These are phyloP conservation scores for Sclerotinia glacialis DNA, from an alignment of 2,329 filamentous ascomycete species.

Conservation along the genomic window DNA sequence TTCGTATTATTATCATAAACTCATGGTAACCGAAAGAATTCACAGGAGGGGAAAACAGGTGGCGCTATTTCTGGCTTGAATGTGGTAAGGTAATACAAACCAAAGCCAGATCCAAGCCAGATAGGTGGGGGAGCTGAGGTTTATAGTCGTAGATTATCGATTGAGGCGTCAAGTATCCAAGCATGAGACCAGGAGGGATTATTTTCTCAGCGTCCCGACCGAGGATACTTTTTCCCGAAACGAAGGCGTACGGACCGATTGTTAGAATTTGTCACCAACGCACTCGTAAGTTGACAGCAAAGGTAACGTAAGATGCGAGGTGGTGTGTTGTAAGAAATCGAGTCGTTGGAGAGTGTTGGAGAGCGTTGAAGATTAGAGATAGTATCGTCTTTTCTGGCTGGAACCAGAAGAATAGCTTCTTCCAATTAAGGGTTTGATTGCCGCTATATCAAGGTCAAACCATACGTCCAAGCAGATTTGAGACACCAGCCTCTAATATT, in stretches of 20 bases:
- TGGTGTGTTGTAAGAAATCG: background rate
- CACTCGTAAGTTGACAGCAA: background rate
- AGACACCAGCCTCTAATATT: slow-evolving; percentile 11
- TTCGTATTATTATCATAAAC: slow-evolving; percentile 11
- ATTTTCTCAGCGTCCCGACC: slow-evolving; percentile 6
- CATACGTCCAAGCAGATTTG: background rate
- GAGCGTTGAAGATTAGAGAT: background rate
- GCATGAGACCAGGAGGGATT: slow-evolving; percentile 18
- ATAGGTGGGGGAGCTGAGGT: slow-evolving; percentile 15
- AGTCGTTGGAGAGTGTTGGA: background rate
- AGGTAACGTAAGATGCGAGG: background rate
- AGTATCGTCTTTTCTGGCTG: background rate
- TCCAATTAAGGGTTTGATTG: background rate
- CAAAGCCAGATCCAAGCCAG: background rate
- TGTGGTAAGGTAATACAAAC: background rate
- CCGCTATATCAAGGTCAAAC: background rate
- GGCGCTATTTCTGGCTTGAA: slow-evolving; percentile 12
- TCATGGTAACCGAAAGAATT: background rate
- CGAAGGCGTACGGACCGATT: slow-evolving; percentile 17
- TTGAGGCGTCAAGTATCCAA: slow-evolving; percentile 14
- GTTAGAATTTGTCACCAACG: background rate
- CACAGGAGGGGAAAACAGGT: background rate
- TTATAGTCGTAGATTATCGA: slow-evolving; percentile 19
- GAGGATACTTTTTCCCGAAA: background rate
- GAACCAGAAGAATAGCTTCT: background rate